Evolutionary conservation across 116 monocot genomes (phyloP).

Genomic region (Dioscorea cayenensis): DNA sequence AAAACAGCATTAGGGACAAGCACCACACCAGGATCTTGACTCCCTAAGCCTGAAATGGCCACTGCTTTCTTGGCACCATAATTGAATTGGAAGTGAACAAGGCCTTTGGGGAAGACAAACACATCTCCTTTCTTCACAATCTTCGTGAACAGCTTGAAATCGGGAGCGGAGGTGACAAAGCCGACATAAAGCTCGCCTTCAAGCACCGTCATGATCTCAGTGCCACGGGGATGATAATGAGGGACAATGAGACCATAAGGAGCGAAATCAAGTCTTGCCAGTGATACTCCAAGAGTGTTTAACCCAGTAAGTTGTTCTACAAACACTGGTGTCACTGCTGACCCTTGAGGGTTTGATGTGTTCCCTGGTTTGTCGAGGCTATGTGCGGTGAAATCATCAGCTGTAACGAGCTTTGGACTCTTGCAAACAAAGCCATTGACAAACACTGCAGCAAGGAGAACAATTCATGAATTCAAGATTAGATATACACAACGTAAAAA

Average conservation of each 20-base stretch:
- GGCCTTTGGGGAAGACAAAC: constrained; percentile 42
- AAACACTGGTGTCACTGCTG: constrained; percentile 22
- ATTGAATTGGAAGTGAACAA: constrained; percentile 46
- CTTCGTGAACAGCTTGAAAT: constrained; percentile 18
- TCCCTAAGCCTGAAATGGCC: constrained; percentile 26
- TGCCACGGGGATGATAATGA: constrained; percentile 37
- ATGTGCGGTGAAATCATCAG: constrained; percentile 37
- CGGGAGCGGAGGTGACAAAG: constrained; percentile 33
- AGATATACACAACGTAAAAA: neutral
- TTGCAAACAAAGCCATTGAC: neutral
- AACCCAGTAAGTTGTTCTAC: constrained; percentile 27
- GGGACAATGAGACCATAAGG: constrained; percentile 32
- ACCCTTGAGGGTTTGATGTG: constrained; percentile 31
- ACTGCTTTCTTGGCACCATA: constrained; percentile 1
- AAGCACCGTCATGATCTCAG: constrained; percentile 26
- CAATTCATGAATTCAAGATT: too few relatives aligned
- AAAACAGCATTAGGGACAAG: constrained; percentile 27
- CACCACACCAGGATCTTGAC: constrained; percentile 40
- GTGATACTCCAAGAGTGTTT: constrained; percentile 52
- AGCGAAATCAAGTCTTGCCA: constrained; percentile 31
- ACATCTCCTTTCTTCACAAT: constrained; percentile 33
- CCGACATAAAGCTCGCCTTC: constrained; percentile 37
- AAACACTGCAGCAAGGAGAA: neutral
- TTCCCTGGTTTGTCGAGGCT: constrained; percentile 27
- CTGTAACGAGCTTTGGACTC: neutral